Conservation (phyloP, 2,329 filamentous ascomycete genomes). For the Epichloe scottii region DNA sequence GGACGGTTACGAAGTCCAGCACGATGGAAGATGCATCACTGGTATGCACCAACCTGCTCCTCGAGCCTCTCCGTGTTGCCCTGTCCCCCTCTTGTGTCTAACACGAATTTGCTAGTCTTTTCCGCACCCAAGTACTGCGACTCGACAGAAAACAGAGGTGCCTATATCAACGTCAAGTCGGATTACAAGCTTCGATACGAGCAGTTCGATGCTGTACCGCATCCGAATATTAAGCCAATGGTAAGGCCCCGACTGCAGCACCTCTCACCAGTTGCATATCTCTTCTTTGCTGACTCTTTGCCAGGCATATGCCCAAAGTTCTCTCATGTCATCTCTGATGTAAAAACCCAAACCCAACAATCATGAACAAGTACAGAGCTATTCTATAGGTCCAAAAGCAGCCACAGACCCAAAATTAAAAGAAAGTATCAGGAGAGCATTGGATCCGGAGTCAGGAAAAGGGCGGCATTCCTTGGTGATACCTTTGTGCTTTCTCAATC, state of each 20-base stretch:
- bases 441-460: constrained; percentile 7
- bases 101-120: constrained; percentile 50
- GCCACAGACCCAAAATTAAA: not conserved
- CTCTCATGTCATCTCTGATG: constrained; percentile 67
- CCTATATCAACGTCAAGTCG: constrained; percentile 91
- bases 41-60: constrained; percentile 34
- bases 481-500: not conserved
- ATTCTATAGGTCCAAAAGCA: not conserved
- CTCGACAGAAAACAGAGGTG: constrained; percentile 93
- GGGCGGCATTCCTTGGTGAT: constrained; percentile 2
- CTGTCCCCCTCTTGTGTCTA: constrained; percentile 12
- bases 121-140: constrained; percentile 97
- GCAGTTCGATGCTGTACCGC: constrained; percentile 91
- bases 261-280: not conserved
- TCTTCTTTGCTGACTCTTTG: constrained; percentile 12
- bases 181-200: constrained; percentile 87
- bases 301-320: constrained; percentile 74
- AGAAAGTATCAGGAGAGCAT: constrained; percentile 2
- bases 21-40: constrained; percentile 90
- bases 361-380: not conserved
- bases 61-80: not conserved
- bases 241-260: constrained; percentile 27
- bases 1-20: constrained; percentile 98
- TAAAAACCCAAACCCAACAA: constrained; percentile 21
- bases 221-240: constrained; percentile 93